A percentile compares a stretch with the other conserved stretches of the same genome.
These are phyloP conservation scores for Mikania micrantha DNA, from an alignment of 129 eudicot species.

Conservation along the genomic window DNA sequence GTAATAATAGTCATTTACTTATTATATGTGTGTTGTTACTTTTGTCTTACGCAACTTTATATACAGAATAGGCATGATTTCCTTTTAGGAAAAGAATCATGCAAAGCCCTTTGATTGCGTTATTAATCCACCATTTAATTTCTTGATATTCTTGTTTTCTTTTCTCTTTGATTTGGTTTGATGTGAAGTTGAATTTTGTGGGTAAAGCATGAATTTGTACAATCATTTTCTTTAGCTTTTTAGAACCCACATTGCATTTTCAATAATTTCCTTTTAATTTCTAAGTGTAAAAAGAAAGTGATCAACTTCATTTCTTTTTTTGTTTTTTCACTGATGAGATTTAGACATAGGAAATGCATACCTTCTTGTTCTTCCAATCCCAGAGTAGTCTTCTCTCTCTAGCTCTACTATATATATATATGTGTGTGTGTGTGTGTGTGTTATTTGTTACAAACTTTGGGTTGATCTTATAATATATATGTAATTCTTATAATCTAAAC, in stretches of 20 bases:
- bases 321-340: conserved; percentile 42
- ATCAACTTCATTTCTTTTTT: conserved; percentile 22
- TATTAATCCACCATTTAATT: not conserved
- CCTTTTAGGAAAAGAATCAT: conserved; percentile 22
- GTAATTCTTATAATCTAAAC: not conserved
- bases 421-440: too few relatives aligned
- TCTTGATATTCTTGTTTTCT: conserved; percentile 13
- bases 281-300: conserved; percentile 19
- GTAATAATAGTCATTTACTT: not conserved
- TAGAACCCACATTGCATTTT: conserved; percentile 22
- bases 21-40: not conserved
- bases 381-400: conserved; percentile 29
- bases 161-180: conserved; percentile 29
- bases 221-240: conserved; percentile 33
- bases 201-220: conserved; percentile 47
- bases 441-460: not conserved
- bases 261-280: conserved; percentile 9
- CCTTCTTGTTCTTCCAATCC: conserved; percentile 72
- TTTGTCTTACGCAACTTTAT: conserved; percentile 22
- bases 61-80: conserved; percentile 21
- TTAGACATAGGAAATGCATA: conserved; percentile 57
- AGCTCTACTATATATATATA: not conserved
- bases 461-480: not conserved
- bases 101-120: conserved; percentile 66
- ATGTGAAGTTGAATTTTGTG: conserved; percentile 46